Base-by-base conservation (phyloP, 176 grass and related monocot genomes). In the Musa acuminata region DNA sequence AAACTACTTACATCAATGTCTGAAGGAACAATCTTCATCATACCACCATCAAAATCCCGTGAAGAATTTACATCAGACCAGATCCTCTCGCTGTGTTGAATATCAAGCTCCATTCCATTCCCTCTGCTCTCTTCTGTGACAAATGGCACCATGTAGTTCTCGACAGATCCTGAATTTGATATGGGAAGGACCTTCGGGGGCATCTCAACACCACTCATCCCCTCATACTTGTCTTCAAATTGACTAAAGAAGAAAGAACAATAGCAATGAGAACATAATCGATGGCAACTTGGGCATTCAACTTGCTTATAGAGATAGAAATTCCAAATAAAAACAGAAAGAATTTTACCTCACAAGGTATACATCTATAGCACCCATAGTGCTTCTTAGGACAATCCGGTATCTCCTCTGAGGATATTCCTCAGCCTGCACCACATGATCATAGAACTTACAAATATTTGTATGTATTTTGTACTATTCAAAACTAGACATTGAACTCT, bases 291-390 rank as follows among this genome's bases (percentile, higher is more conserved):
- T 43, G 35, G 35, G 35, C 35, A 43, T 43, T 43, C 35, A 43
- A 43, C 35, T 43, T 29, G 29, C 2, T 29, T 43, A 6, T 43
- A 43, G 35, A 26, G 16, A 22, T 77, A 60, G 43, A 19, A 10
- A 52, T 17, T 22, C 29, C 17, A 12, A 63, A 11, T 64, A 26
- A 9, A 49, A n/a, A 75, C 9, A 48, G 72, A 48, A 64, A 14
- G 79, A 81, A 60, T 12, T 69, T 75, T 87, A 99, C 95, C 95
- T 91, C 68, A 94, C 86, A 83, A 99, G 83, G 84, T 91, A 99
- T 74, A 99, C 72, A 91, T 94, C 88, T 75, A 94, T 84, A 55
- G 95, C 87, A 58, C 90, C 95, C 84, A 84, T 99, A 66, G 84
- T 87, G 84, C 95, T 99, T 83, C 90, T 82, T 80, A 99, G 80